Evolutionary conservation across 2,329 filamentous ascomycete genomes (phyloP), one percentile per base, ranked within the genome.

Genomic region (Tolypocladium ovalisporum): DNA sequence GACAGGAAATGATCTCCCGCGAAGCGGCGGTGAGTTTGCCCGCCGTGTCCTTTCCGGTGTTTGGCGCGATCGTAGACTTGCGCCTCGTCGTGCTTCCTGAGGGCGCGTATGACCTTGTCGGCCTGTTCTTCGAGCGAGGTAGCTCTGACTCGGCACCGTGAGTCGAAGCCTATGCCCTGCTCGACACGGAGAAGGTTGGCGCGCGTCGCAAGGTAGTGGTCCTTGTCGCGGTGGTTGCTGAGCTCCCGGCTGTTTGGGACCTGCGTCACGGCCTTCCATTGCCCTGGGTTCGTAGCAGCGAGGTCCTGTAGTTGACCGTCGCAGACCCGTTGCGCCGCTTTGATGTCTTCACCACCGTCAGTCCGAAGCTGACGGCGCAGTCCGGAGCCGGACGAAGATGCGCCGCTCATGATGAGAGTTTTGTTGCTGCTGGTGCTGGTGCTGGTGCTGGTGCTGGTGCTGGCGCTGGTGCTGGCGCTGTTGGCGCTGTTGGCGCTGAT

Each of bases 1-100:
- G 77, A 75, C 29, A 85, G 70, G 65, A 83, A 86, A 66, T 85
- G 83, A 62, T 84, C 81, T 32, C 78, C 79, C 0, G 76, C 64
- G 56, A 78, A 77, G 7, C 75, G 71, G 3, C 65, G 62, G 56
- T 81, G 79, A 27, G 61, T 60, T 66, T 81, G 79, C 4, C 74
- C 75, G 15, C 66, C 70, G 56, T 70, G 71, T 9, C 78, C 78
- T 10, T 42, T 55, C 22, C 71, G 65, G 8, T 67, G 57, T 10
- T 57, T 39, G 17, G 71, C 71, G 8, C 44, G 54, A 12, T 60
- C 66, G 61, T 76, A 81, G 42, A 79, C 57, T 2, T 58, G 40
- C 12, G 61, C 54, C 32, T 69, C 60, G 59, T 81, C 79, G 9
- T 62, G 51, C 15, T 57, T 51, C 57, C 69, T 73, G 51, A 80